Evolutionary conservation across 164 flowering plant species (phyloP).

Genomic region (Santalum album): DNA sequence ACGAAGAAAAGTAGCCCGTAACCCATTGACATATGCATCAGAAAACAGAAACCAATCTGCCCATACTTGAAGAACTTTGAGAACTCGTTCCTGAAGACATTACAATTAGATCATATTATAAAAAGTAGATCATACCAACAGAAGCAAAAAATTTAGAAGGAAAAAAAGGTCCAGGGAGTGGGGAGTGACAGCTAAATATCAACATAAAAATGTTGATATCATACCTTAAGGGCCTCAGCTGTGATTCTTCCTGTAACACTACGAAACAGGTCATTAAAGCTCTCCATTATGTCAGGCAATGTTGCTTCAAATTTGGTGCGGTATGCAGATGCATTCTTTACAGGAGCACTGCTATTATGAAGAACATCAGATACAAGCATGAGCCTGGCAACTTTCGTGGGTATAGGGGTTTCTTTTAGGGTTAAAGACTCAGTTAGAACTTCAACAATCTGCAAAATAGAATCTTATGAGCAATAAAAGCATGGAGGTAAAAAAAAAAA

Average conservation of each 20-base stretch:
- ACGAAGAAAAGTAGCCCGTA: constrained; percentile 91
- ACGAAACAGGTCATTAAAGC: constrained; percentile 93
- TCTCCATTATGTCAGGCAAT: constrained; percentile 93
- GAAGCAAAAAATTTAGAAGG: not conserved
- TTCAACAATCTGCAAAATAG: constrained; percentile 74
- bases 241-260: constrained; percentile 93
- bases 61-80: constrained; percentile 99
- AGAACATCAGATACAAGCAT: constrained; percentile 99
- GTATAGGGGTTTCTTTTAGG: constrained; percentile 92
- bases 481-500: not conserved
- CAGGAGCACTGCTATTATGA: constrained; percentile 99
- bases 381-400: constrained; percentile 96
- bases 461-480: not conserved
- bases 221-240: constrained; percentile 97
- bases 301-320: constrained; percentile 96
- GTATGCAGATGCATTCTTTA: constrained; percentile 96
- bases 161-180: too few relatives aligned
- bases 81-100: constrained; percentile 70
- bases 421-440: constrained; percentile 95
- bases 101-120: constrained; percentile 1
- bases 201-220: not conserved
- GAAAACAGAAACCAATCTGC: constrained; percentile 99
- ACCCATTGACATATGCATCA: constrained; percentile 95
- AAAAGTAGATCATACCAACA: not conserved
- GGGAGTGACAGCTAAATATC: too few relatives aligned